These are phyloP conservation scores for Ophiocytium majus DNA, from an alignment of 352 stramenopile species.

Conservation along the genomic window DNA sequence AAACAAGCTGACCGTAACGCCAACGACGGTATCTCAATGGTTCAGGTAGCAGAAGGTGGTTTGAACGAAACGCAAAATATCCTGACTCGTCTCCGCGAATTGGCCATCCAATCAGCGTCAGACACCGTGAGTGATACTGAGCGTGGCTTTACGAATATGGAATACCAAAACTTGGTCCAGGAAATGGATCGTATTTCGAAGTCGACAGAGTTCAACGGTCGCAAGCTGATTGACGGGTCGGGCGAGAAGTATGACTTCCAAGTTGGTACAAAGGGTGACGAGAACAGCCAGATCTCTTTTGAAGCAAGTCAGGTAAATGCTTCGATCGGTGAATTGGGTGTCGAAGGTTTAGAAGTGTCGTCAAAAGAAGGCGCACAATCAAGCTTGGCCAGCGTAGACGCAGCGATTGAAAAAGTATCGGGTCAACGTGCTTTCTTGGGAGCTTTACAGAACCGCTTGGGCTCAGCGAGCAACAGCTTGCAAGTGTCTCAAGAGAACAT, in stretches of 20 bases:
- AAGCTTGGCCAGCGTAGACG: background rate
- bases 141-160: background rate
- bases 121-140: slow-evolving; percentile 5
- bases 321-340: background rate
- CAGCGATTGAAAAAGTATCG: slow-evolving; percentile 6
- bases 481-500: background rate
- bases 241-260: slow-evolving; percentile 8
- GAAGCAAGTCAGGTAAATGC: background rate
- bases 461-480: background rate
- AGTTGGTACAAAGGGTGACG: background rate
- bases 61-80: slow-evolving; percentile 1
- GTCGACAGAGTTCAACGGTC: background rate
- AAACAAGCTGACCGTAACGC: background rate
- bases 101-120: slow-evolving; percentile 12
- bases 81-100: slow-evolving; percentile 12
- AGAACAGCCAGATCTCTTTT: background rate
- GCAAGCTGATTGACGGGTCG: background rate
- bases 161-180: background rate
- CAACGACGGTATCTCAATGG: slow-evolving; percentile 8
- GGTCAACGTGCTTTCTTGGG: background rate
- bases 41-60: slow-evolving; percentile 19
- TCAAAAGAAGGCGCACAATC: slow-evolving; percentile 1
- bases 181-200: slow-evolving; percentile 16
- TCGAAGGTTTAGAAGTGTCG: slow-evolving; percentile 1
- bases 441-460: background rate